Base-by-base conservation (phyloP, 257 asterid genomes). In the Salvia splendens region DNA sequence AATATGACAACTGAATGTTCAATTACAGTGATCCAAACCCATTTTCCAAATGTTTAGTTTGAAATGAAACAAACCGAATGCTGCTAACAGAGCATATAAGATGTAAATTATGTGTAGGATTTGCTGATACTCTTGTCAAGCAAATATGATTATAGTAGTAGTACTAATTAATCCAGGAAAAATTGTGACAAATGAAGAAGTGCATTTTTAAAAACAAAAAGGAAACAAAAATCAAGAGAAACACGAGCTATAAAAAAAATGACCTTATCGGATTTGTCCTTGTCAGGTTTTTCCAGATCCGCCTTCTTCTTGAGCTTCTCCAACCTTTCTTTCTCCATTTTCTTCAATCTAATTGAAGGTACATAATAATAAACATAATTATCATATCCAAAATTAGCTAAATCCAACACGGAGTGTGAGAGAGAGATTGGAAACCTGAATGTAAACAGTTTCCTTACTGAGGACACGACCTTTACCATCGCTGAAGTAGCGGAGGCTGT, bases 291-390 rank as follows among this genome's bases (percentile, higher is more conserved):
- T 79, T 86, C 96, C 78, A 79, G 85, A 74, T 87, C 93, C 20
- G 75, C 80, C 73, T 82, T 85, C 82, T 69, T 80, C 78, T 84
- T 85, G 78, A 57, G 63, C 79, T 85, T 87, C 84, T 89, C 96
- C 91, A 73, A 0, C 78, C 67, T 83, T 78, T 86, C 95, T 74
- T 78, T 84, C 80, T 88, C 96, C 94, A 86, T 86, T 85, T 83
- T 88, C 95, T 90, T 73, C 76, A 67, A 0, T 64, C 74, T 51
- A 47, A 57, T 8, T 48, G 32, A 70, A 73, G 46, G 8, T 33
- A 24, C 24, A 20, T 20, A 20, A 20, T 20, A 68, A 1, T 6
- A 43, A 20, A n/a, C n/a, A 28, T 8, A 30, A 41, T 10, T n/a
- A 12, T 8, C 20, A 42, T 30, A 20, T 50, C 1, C 4, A n/a